Percentiles rank a stretch among this genome's conserved stretches.
phyloP scores from a whole-genome alignment of 2,329 filamentous ascomycete genomes.

The Botrytis fragariae region DNA sequence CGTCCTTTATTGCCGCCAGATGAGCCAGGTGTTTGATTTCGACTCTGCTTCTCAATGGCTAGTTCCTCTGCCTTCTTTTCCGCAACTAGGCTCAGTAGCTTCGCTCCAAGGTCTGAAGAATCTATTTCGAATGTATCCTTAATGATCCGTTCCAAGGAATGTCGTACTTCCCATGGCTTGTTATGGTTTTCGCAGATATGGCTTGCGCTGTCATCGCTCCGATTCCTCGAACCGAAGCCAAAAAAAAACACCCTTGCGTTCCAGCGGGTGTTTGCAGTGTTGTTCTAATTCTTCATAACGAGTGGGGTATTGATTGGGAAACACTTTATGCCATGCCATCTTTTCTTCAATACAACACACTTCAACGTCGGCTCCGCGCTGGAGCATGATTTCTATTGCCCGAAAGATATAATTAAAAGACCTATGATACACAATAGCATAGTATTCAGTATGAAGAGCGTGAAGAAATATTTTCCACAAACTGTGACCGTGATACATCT shows the following conservation, averaged over 20 bases:
- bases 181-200: too few relatives aligned
- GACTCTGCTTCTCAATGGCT: not conserved
- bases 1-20: not conserved
- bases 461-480: not conserved
- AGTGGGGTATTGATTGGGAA: fast-evolving
- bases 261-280: too few relatives aligned
- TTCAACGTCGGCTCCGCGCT: not conserved
- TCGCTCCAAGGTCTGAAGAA: not conserved
- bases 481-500: not conserved
- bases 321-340: fast-evolving
- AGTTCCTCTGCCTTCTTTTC: not conserved
- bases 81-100: not conserved
- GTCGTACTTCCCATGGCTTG: too few relatives aligned
- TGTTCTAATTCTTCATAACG: too few relatives aligned
- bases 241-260: too few relatives aligned
- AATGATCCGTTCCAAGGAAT: too few relatives aligned
- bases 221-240: too few relatives aligned
- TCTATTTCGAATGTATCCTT: too few relatives aligned
- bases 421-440: too few relatives aligned
- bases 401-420: not conserved
- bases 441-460: not conserved
- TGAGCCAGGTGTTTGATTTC: not conserved
- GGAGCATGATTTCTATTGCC: not conserved
- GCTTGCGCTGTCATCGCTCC: too few relatives aligned
- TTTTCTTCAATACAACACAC: too few relatives aligned